Conservation (phyloP, 2,329 filamentous ascomycete genomes). For the Zymoseptoria crescenta region DNA sequence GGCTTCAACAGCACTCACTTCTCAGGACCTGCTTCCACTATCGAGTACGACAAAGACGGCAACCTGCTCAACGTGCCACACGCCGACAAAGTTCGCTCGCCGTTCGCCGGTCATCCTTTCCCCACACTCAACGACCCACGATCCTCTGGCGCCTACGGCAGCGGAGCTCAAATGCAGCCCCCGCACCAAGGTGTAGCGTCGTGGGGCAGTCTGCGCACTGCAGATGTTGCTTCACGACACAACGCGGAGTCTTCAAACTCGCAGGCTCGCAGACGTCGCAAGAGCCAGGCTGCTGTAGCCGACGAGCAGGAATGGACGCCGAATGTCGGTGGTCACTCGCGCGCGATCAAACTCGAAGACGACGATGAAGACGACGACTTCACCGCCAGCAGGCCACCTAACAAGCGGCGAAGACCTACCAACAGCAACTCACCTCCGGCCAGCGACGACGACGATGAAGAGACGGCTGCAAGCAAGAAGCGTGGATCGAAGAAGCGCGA, state of each 20-base stretch:
- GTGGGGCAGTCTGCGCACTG: conserved; percentile 1
- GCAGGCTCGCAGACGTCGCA: not conserved
- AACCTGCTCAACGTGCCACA: conserved; percentile 10
- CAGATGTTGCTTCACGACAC: not conserved
- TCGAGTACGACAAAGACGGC: conserved; percentile 4
- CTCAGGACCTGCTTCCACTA: not conserved
- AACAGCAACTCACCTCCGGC: conserved; percentile 1
- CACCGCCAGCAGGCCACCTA: not conserved
- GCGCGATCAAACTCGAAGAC: not conserved
- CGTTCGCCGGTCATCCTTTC: not conserved
- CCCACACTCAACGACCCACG: not conserved
- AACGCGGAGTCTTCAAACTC: not conserved
- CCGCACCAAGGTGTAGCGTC: not conserved
- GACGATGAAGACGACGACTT: not conserved
- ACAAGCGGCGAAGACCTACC: not conserved
- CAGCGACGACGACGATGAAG: conserved; percentile 1
- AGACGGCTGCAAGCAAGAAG: conserved; percentile 1
- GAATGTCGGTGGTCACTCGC: not conserved
- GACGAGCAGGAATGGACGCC: not conserved
- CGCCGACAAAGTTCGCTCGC: conserved; percentile 4
- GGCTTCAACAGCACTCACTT: conserved; percentile 4
- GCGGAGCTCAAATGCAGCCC: not conserved
- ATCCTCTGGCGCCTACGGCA: not conserved
- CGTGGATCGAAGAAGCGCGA: conserved; percentile 25
- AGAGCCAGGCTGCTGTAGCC: not conserved